Base-by-base conservation (phyloP, 208 protist genomes). In the Wallacemonas sp. region DNA sequence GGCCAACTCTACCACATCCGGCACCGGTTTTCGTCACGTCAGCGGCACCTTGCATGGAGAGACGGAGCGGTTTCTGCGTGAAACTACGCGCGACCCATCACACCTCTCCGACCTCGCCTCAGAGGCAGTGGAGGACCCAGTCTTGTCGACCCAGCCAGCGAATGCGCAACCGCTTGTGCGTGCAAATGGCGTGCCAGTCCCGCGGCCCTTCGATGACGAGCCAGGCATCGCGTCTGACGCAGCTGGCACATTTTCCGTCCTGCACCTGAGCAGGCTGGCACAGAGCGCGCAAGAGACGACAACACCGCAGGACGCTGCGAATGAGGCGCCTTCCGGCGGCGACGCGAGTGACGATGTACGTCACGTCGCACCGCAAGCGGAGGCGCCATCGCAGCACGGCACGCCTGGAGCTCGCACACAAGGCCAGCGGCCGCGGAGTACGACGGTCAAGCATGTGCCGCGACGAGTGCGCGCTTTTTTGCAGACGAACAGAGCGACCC, bases 31-130 rank as follows among this genome's bases (percentile, higher is more conserved):
- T 28, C 58, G 79, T 68, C 67, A 62, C 24, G 70, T 70, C 45
- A 80, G 49, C 51, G 38, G 60, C 12, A 15, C 49, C 46, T 62
- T 71, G 26, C 56, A 58, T 12, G 68, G 71, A 0, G 84, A 90
- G 72, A 94, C 88, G 36, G 88, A 94, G 69, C 82, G 83, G 44
- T 94, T 94, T 53, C 69, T 94, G 56, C 27, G 67, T 36, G 82
- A 77, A 22, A 73, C 82, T 49, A 78, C 80, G 46, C 77, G 72
- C 11, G 80, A 79, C 41, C 78, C 79, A 33, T 94, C 88, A 11
- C 63, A 59, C 14, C 67, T 91, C 17, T 94, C 88, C 4, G 72
- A 83, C n/a, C 51, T 42, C 8, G 51, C 51, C 1, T 33, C 51
- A 11, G 51, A 58, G 17, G 51, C 61, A 14, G 55, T 19, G 9